Evolutionary conservation across 306 rosid genomes (phyloP).

Genomic region (Argentina anserina): DNA sequence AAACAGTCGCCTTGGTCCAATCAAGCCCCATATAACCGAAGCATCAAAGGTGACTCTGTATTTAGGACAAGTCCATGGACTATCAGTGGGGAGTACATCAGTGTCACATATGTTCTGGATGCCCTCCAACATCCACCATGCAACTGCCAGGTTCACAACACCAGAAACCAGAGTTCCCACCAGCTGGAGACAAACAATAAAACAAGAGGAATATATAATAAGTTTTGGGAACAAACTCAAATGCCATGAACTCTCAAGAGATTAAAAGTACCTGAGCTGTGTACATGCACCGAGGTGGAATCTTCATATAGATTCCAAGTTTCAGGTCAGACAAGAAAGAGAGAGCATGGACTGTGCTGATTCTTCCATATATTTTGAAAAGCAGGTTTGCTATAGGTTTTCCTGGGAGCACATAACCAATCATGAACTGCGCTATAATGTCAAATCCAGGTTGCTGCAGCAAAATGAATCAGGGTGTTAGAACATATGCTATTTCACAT

Average conservation of each 20-base stretch:
- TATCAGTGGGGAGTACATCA: conserved; percentile 59
- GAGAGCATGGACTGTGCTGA: conserved; percentile 94
- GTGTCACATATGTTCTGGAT: conserved; percentile 72
- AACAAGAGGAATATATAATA: background rate
- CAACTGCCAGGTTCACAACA: conserved; percentile 74
- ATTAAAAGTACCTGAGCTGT: conserved; percentile 64
- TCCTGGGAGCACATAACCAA: conserved; percentile 91
- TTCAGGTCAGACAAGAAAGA: conserved; percentile 94
- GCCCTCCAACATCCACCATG: conserved; percentile 97
- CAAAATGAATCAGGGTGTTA: conserved; percentile 13
- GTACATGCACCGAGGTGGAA: conserved; percentile 95
- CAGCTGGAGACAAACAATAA: conserved; percentile 41
- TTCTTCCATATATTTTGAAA: conserved; percentile 92
- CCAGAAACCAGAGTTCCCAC: conserved; percentile 88
- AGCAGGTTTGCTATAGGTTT: conserved; percentile 94
- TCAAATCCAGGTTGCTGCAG: conserved; percentile 99
- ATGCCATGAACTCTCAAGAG: conserved; percentile 13
- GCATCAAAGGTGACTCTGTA: conserved; percentile 92
- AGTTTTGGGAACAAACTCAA: background rate
- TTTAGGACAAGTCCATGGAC: conserved; percentile 98
- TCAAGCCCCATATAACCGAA: conserved; percentile 95
- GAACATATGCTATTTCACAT: conserved; percentile 1
- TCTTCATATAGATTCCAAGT: conserved; percentile 98
- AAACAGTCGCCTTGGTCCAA: conserved; percentile 77
- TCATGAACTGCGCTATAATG: conserved; percentile 91